Evolutionary conservation across 1,284 basidiomycete genomes (phyloP), one percentile per base, ranked within the genome.

Genomic region (Hemileia vastatrix): DNA sequence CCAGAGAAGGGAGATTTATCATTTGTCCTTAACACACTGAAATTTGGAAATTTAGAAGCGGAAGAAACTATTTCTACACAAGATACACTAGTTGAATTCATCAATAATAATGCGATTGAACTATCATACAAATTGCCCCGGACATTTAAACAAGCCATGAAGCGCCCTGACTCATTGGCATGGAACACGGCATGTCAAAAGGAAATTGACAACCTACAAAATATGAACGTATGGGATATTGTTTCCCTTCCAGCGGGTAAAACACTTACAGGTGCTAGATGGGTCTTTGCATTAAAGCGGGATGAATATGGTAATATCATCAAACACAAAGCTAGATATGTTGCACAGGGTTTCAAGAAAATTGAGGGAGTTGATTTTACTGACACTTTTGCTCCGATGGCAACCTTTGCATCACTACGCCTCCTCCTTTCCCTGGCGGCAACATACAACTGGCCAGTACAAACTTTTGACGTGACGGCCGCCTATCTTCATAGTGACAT

Each of bases 401-500:
- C 47, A 19, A 57, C 47, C 1, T 57, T 57, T 21, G 27, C 48
- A 5, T 57, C 27, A 9, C 56, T 57, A 1, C 4, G 56, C 2
- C 15, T 57, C 3, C 5, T 57, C 8, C 31, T 57, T 18, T 43
- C 45, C 11, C 2, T 57, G 9, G 56, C 44, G 18, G 45, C 21
- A 23, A 49, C 18, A 6, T 32, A 33, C 19, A 2, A n/a, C 15
- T 57, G 56, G 56, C 24, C 27, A 21, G 45, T 50, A 13, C 21
- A 57, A 15, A 24, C 18, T 32, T 57, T 57, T 57, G 56, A 57
- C 40, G 32, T 57, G 4, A 44, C 31, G 27, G 45, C 44, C n/a
- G 56, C 56, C 15, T 57, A 57, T 48, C 32, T 57, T 11, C 56
- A 57, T 21, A 57, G 44, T 36, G 44, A 23, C 1, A 49, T 57